Percentiles rank a stretch among this genome's conserved stretches.
Evolutionary conservation across 805 yeast genomes (phyloP).

Genomic region (Wickerhamiella slavikovae): DNA sequence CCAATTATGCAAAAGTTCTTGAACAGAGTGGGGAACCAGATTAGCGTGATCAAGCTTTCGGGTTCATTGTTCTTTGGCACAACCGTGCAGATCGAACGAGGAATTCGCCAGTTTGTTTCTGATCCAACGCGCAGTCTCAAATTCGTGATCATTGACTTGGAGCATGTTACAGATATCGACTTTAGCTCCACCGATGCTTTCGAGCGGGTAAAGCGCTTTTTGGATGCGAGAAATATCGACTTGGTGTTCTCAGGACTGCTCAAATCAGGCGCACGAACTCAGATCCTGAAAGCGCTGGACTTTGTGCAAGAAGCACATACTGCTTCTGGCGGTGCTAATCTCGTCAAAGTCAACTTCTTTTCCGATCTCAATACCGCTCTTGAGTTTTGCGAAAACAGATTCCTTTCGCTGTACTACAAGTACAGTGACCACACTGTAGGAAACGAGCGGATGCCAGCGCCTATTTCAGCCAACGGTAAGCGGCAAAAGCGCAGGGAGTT

Average conservation of each 20-base stretch:
- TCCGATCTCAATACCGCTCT: constrained; percentile 66
- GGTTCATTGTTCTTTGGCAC: constrained; percentile 91
- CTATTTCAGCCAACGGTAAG: background rate
- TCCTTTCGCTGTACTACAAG: constrained; percentile 40
- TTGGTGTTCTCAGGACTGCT: constrained; percentile 61
- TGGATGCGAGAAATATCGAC: constrained; percentile 46
- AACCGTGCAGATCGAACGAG: constrained; percentile 72
- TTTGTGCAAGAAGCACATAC: constrained; percentile 35
- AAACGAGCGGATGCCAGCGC: background rate
- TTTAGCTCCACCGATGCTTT: constrained; percentile 94
- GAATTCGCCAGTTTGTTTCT: constrained; percentile 27
- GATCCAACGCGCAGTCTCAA: constrained; percentile 49
- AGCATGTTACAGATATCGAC: constrained; percentile 59
- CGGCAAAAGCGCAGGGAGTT: too few relatives aligned
- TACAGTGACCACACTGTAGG: constrained; percentile 13
- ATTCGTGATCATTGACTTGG: constrained; percentile 68
- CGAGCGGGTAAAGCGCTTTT: constrained; percentile 60
- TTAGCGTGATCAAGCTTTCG: constrained; percentile 65
- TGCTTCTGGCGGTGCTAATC: constrained; percentile 7
- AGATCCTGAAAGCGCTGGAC: constrained; percentile 67
- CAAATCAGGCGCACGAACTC: constrained; percentile 42
- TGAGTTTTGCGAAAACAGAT: constrained; percentile 93
- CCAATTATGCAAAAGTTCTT: constrained; percentile 74
- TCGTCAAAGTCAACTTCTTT: constrained; percentile 40
- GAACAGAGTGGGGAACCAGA: constrained; percentile 73